These are phyloP conservation scores for Lyophyllum semitale DNA, from an alignment of 768 basidiomycete species.

Conservation along the genomic window DNA sequence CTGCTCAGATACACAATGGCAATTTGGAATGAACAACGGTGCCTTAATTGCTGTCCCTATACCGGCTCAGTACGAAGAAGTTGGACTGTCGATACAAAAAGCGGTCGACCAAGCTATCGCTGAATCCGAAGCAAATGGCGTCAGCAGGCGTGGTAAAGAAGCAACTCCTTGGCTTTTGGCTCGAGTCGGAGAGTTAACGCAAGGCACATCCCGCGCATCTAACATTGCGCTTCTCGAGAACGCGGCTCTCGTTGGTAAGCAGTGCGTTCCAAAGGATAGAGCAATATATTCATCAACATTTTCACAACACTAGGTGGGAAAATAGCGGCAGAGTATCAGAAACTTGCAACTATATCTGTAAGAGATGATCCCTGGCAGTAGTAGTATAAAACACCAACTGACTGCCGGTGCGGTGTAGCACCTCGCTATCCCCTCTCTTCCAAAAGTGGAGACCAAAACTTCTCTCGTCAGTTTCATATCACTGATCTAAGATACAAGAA, in stretches of 20 bases:
- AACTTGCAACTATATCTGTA: conserved; percentile 40
- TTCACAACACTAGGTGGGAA: conserved; percentile 66
- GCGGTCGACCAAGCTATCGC: conserved; percentile 82
- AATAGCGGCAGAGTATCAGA: conserved; percentile 78
- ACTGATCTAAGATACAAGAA: background rate
- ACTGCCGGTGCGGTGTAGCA: background rate
- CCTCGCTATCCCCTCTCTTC: background rate
- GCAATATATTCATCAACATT: conserved; percentile 3
- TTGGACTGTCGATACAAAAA: conserved; percentile 69
- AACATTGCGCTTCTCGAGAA: conserved; percentile 92
- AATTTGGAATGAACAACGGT: conserved; percentile 75
- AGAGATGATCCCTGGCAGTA: conserved; percentile 21
- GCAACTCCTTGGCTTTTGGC: conserved; percentile 93
- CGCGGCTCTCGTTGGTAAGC: conserved; percentile 78
- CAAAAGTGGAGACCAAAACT: background rate
- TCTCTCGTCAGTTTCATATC: conserved; percentile 9
- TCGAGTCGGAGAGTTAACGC: conserved; percentile 79
- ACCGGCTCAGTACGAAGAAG: conserved; percentile 68
- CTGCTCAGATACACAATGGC: conserved; percentile 61
- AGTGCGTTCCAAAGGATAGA: background rate
- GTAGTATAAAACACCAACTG: background rate
- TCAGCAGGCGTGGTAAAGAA: conserved; percentile 82
- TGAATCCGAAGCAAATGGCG: conserved; percentile 81
- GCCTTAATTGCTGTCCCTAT: conserved; percentile 89
- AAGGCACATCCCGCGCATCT: conserved; percentile 68